Conservation (phyloP, 2,329 filamentous ascomycete genomes). For the Xylariaceae sp. region DNA sequence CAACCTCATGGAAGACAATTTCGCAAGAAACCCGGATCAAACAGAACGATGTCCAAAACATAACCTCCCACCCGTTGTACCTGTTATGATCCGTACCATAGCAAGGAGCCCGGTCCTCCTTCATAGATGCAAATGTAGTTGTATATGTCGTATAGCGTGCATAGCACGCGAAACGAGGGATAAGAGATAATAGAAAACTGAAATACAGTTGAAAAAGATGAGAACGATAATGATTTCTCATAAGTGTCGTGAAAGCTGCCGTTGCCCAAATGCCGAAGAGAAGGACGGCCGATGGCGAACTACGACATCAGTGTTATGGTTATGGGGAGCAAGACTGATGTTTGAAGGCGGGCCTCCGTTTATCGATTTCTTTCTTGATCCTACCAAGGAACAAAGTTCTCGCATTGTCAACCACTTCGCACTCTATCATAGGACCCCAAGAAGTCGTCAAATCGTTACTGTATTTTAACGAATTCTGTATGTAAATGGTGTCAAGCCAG, state of each 20-base stretch:
- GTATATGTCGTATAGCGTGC: conserved; percentile 29
- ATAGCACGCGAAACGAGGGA: conserved; percentile 3
- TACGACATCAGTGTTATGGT: not conserved
- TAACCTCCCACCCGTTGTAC: not conserved
- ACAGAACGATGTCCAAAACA: conserved; percentile 3
- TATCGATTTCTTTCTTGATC: conserved; percentile 1
- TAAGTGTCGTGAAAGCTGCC: conserved; percentile 18
- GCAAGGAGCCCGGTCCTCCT: conserved; percentile 11
- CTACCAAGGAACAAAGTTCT: not conserved
- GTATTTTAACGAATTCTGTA: conserved; percentile 34
- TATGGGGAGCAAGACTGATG: not conserved
- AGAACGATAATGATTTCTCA: conserved; percentile 15
- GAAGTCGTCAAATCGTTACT: conserved; percentile 42
- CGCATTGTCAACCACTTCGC: conserved; percentile 2
- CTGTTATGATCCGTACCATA: conserved; percentile 5
- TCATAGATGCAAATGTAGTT: conserved; percentile 27
- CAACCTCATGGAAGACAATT: not conserved
- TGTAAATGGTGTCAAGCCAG: conserved; percentile 28
- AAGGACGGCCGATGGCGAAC: not conserved
- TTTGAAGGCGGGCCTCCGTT: not conserved
- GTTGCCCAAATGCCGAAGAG: conserved; percentile 1
- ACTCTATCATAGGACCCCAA: conserved; percentile 6
- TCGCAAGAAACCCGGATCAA: conserved; percentile 10
- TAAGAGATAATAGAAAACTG: conserved; percentile 10
- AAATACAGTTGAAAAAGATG: conserved; percentile 16